Conservation (phyloP, 2,329 filamentous ascomycete genomes). For the Tolypocladium sp. region DNA sequence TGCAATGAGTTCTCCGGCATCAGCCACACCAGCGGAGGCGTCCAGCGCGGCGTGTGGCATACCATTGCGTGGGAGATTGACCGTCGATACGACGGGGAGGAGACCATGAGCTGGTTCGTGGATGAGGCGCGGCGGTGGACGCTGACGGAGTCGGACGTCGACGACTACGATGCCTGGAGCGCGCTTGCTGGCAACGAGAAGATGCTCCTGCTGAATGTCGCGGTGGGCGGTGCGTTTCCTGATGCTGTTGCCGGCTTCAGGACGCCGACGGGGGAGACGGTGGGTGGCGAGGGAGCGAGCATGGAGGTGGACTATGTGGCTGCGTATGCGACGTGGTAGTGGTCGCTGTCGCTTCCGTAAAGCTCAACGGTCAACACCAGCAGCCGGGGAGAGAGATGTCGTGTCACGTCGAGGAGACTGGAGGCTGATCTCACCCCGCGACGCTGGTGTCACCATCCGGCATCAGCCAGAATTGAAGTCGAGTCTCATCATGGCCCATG, state of each 20-base stretch:
- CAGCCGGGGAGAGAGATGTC: background rate
- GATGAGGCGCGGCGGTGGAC: slow-evolving; percentile 18
- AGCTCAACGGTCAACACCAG: background rate
- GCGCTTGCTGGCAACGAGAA: slow-evolving; percentile 18
- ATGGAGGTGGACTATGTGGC: slow-evolving; percentile 32
- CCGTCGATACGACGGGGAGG: slow-evolving; percentile 11
- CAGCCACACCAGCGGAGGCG: slow-evolving; percentile 6
- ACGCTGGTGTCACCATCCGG: background rate
- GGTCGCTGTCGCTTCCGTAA: background rate
- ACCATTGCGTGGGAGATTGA: slow-evolving; percentile 23
- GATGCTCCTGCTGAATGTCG: slow-evolving; percentile 30
- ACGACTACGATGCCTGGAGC: slow-evolving; percentile 17
- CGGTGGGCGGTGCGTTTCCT: slow-evolving; percentile 28
- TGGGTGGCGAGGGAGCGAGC: slow-evolving; percentile 18
- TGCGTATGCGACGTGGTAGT: slow-evolving; percentile 14
- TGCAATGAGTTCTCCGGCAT: slow-evolving; percentile 32
- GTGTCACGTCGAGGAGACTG: background rate
- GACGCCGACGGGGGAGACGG: slow-evolving; percentile 23
- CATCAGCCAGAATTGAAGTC: background rate
- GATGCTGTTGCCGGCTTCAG: slow-evolving; percentile 19
- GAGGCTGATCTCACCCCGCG: background rate
- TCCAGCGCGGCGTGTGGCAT: slow-evolving; percentile 22
- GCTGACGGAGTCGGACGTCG: slow-evolving; percentile 16
- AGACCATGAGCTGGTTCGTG: slow-evolving; percentile 25
- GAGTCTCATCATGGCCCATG: background rate